Evolutionary conservation across 169 alveolate genomes (phyloP), one percentile per base, ranked within the genome.

Genomic region (Sarcocystis neurona): DNA sequence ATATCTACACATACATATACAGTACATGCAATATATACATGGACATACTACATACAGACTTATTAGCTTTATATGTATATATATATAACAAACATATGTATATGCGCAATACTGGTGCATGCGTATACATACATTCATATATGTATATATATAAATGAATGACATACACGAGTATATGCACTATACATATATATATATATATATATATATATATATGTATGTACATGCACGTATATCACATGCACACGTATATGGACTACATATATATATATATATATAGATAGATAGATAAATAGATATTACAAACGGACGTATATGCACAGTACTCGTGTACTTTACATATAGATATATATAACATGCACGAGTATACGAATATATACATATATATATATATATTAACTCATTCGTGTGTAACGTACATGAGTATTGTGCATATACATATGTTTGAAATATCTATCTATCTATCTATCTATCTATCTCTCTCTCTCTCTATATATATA

Each of bases 401-500:
- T n/a, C n/a, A n/a, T n/a, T 23, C 12, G 66, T 53, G 12, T 23
- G 12, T 23, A 53, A 53, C 12, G 66, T 53, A 66, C 18, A 8
- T 66, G 18, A 8, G 41, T 66, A 66, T 66, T 30, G 10, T 27
- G 12, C 2, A 15, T 34, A 15, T 68, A 32, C 46, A 15, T 78
- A 47, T 41, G 20, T 78, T 15, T 23, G 15, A 41, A 32, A n/a
- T 80, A 85, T 90, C 58, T 74, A 41, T 87, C 95, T 89, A 74
- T 91, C 89, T 32, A 72, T 91, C 70, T 92, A 50, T 5, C 70
- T 32, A 60, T 74, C 78, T 0, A 84, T 58, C 41, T 84, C 23
- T 70, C 92, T 79, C 72, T 80, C 47, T 48, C 32, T 37, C 34
- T 43, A 39, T 37, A 72, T 43, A 72, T 37, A 72, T 39, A 37